phyloP scores from a whole-genome alignment of 192 early-diverging fungal genomes.

The Umbelopsis isabellina region DNA sequence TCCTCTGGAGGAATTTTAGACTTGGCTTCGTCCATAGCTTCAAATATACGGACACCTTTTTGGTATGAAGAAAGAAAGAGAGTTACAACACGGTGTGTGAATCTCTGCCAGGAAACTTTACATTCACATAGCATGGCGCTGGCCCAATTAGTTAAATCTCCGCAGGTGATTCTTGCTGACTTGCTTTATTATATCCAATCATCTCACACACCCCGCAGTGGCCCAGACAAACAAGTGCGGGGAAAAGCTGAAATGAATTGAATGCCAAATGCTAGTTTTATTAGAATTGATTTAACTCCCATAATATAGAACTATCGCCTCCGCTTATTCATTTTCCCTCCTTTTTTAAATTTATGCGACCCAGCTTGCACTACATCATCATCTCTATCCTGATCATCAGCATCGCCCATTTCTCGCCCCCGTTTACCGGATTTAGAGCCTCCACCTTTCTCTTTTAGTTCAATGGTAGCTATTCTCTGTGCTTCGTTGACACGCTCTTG shows the following conservation, averaged over 20 bases:
- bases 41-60: not conserved
- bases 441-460: conserved; percentile 79
- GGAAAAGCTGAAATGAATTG: not conserved
- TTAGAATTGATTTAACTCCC: too few relatives aligned
- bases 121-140: not conserved
- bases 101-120: not conserved
- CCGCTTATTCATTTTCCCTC: conserved; percentile 22
- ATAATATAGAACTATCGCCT: not conserved
- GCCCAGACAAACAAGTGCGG: not conserved
- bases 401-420: conserved; percentile 38
- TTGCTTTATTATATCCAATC: conserved; percentile 14
- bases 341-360: conserved; percentile 8
- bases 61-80: not conserved
- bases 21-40: not conserved
- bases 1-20: not conserved
- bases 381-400: conserved; percentile 47
- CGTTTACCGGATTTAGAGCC: conserved; percentile 34
- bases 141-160: not conserved
- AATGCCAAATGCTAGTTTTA: too few relatives aligned
- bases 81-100: conserved; percentile 2
- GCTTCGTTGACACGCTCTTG: conserved; percentile 96
- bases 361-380: conserved; percentile 31
- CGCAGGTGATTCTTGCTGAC: conserved; percentile 16
- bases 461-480: conserved; percentile 81
- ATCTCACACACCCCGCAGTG: not conserved